phyloP scores from a whole-genome alignment of 2,329 filamentous ascomycete genomes.

The Colletotrichum graminicola region DNA sequence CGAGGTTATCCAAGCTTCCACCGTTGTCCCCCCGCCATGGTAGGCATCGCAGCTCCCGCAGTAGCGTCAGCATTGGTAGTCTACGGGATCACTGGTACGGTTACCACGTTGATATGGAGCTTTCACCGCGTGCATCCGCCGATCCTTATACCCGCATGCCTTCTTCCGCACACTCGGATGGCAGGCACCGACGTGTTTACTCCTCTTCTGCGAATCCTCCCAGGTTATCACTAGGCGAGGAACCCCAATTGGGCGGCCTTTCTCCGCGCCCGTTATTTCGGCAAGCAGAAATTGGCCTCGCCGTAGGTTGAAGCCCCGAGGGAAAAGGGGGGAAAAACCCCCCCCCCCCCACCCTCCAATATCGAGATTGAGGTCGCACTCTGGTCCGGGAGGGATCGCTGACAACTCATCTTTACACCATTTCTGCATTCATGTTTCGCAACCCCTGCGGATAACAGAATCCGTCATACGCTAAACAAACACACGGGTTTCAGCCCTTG shows the following conservation, averaged over 20 bases:
- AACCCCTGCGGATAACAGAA: slow-evolving; percentile 11
- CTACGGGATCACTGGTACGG: slow-evolving; percentile 57
- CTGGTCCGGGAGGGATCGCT: slow-evolving; percentile 6
- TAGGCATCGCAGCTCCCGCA: slow-evolving; percentile 60
- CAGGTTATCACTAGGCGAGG: slow-evolving; percentile 61
- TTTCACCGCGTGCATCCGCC: slow-evolving; percentile 53
- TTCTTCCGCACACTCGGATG: slow-evolving; percentile 42
- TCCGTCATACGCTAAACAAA: slow-evolving; percentile 8
- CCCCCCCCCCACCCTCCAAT: too few species aligned
- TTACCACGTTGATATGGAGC: slow-evolving; percentile 51
- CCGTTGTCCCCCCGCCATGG: slow-evolving; percentile 52
- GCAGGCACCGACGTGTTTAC: slow-evolving; percentile 55
- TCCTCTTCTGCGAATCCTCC: slow-evolving; percentile 59
- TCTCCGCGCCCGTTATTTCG: slow-evolving; percentile 63
- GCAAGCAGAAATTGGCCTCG: slow-evolving; percentile 64
- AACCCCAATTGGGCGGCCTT: slow-evolving; percentile 58
- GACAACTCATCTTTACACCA: slow-evolving; percentile 4
- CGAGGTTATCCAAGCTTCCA: slow-evolving; percentile 65
- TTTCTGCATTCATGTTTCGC: slow-evolving; percentile 5
- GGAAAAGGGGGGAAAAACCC: too few species aligned
- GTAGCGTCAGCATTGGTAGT: slow-evolving; percentile 58
- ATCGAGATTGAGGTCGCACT: not conserved
- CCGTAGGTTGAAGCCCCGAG: slow-evolving; percentile 64
- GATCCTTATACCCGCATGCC: slow-evolving; percentile 45
- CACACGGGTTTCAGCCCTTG: slow-evolving; percentile 30